Base-by-base conservation (phyloP, 2,329 filamentous ascomycete genomes). In the Verticillium nonalfalfae region DNA sequence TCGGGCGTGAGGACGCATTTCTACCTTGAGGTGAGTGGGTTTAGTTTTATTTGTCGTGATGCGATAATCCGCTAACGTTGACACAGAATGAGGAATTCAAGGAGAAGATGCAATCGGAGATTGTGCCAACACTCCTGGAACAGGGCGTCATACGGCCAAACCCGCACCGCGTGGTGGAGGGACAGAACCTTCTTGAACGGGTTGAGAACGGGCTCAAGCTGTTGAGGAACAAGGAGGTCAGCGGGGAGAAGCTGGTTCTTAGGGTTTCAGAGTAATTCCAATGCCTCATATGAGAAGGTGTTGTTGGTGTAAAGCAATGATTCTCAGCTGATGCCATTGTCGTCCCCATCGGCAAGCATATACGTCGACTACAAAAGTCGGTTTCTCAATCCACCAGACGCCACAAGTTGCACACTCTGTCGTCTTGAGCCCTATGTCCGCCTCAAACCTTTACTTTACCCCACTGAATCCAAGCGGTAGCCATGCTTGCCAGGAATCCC, bases 1-100 rank as follows among this genome's bases (percentile, higher is more conserved):
- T 74, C 72, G 21, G 85, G 85, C 4, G 84, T 87, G 7, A 72
- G 84, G 62, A 85, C 84, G 14, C 79, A 82, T 70, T 81, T 79
- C 62, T 85, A 85, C 64, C 71, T 73, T 10, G 68, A 80, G 60
- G 81, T 82, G 67, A 21, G 45, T 26, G 68, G 77, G 70, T 50
- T 60, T 31, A 31, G 26, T 4, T 31, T 4, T 31, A 31, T 5
- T 61, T 40, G 14, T n/a, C 5, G 54, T 14, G 9, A 54, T 33
- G 18, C 14, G 57, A 3, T 55, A n/a, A 15, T 35, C 31, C 35
- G 56, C 62, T 65, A 33, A 61, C 18, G 3, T 15, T 21, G 64
- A 45, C 0, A 55, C 45, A 86, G 80, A 85, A 87, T 63, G 74
- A 79, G 15, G 77, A 82, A 54, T 82, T 85, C 72, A 83, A 79